These are phyloP conservation scores for Dovyalis caffra DNA, from an alignment of 345 rosid species.

Conservation along the genomic window DNA sequence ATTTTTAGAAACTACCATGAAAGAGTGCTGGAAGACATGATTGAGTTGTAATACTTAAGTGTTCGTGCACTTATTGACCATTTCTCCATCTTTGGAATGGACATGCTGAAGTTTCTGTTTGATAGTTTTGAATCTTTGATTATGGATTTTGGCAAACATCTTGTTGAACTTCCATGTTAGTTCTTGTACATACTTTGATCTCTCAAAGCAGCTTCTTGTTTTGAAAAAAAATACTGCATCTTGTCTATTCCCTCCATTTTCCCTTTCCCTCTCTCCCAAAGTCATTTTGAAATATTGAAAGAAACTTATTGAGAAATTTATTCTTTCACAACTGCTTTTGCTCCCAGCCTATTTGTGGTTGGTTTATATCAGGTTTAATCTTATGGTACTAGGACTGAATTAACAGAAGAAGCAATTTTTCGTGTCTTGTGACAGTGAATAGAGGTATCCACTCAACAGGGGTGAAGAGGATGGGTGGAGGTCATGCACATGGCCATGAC, in stretches of 20 bases:
- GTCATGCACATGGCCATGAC: constrained; percentile 58
- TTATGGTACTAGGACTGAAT: neutral
- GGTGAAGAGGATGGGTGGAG: constrained; percentile 78
- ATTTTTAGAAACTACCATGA: neutral
- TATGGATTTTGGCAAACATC: neutral
- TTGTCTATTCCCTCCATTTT: neutral
- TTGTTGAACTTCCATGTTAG: neutral
- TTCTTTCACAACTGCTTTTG: neutral
- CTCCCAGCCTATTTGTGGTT: neutral
- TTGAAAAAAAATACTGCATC: neutral
- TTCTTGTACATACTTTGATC: neutral
- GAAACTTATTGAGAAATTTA: neutral
- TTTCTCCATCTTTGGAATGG: neutral
- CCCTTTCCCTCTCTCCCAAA: neutral
- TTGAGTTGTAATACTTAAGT: neutral
- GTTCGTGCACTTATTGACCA: neutral
- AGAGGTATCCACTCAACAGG: constrained; percentile 57
- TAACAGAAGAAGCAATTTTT: neutral
- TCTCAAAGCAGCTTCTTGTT: neutral
- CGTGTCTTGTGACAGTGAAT: constrained; percentile 13
- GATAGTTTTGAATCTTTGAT: neutral
- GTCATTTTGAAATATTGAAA: neutral
- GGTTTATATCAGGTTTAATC: neutral
- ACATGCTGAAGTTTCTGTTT: neutral
- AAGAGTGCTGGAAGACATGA: neutral